A percentile compares a stretch with the other conserved stretches of the same genome.
phyloP scores from a whole-genome alignment of 257 asterid genomes.

The Eucommia ulmoides region DNA sequence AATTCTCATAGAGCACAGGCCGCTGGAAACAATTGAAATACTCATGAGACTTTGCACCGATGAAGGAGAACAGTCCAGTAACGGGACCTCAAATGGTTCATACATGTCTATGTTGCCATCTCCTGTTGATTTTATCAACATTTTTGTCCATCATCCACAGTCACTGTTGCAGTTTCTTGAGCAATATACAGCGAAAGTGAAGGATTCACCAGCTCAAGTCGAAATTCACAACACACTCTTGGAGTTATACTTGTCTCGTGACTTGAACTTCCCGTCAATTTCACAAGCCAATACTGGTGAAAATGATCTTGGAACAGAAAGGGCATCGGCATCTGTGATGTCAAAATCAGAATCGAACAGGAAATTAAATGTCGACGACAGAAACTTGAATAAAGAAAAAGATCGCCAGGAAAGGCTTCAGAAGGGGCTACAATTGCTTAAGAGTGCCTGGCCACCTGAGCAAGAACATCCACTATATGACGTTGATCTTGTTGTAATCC shows the following conservation, averaged over 20 bases:
- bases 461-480: conserved; percentile 85
- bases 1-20: conserved; percentile 83
- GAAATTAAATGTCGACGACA: conserved; percentile 11
- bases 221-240: conserved; percentile 85
- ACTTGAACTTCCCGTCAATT: conserved; percentile 67
- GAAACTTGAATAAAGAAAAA: conserved; percentile 36
- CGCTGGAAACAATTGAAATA: conserved; percentile 70
- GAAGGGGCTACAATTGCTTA: conserved; percentile 66
- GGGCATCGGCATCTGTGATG: conserved; percentile 17
- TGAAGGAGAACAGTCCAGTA: conserved; percentile 55
- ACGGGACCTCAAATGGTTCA: conserved; percentile 32
- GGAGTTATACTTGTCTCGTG: conserved; percentile 75
- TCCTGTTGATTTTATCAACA: conserved; percentile 91
- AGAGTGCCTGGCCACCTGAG: conserved; percentile 88
- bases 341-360: conserved; percentile 38
- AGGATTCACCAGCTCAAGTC: conserved; percentile 95
- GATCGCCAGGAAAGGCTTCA: conserved; percentile 47
- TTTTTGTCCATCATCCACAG: conserved; percentile 67
- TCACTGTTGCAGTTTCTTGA: conserved; percentile 94
- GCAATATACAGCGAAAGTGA: conserved; percentile 61
- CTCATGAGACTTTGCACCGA: conserved; percentile 91
- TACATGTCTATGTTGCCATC: conserved; percentile 90
- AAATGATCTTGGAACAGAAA: conserved; percentile 21
- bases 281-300: conserved; percentile 33
- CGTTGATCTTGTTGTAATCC: conserved; percentile 79